phyloP scores from a whole-genome alignment of 306 rosid genomes.

The Lablab purpureus region DNA sequence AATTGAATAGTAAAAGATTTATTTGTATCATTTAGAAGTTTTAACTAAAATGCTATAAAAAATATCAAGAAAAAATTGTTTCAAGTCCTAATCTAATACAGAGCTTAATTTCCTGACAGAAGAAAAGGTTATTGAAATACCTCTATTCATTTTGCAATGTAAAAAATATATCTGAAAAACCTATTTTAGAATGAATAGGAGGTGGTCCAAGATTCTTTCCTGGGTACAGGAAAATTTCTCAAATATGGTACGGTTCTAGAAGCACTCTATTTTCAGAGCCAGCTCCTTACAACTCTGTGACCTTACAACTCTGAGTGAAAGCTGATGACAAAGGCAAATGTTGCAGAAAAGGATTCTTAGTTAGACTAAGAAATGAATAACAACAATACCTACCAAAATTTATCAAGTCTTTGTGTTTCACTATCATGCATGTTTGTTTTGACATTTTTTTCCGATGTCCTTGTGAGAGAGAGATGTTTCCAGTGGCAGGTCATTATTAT shows the following conservation, averaged over 20 bases:
- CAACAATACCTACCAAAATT: slow-evolving; percentile 27
- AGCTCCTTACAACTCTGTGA: neutral
- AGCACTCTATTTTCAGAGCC: neutral
- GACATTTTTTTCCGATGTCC: neutral
- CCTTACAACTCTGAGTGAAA: neutral
- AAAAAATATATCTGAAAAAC: too few species aligned
- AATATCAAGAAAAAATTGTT: too few species aligned
- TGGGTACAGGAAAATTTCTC: too few species aligned
- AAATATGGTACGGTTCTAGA: neutral
- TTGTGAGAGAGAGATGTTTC: neutral
- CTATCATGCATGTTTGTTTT: neutral
- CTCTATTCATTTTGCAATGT: too few species aligned
- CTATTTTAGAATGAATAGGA: too few species aligned
- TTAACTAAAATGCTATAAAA: too few species aligned
- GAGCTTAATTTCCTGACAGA: too few species aligned
- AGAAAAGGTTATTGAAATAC: too few species aligned
- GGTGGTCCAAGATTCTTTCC: too few species aligned
- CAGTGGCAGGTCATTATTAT: neutral
- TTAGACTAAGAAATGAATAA: neutral
- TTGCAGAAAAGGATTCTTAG: neutral
- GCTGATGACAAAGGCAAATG: neutral
- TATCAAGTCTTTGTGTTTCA: neutral
- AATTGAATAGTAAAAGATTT: too few species aligned
- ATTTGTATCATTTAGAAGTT: too few species aligned
- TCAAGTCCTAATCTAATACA: too few species aligned